Base-by-base conservation (phyloP, 1,284 basidiomycete genomes). In the Pseudozyma hubeiensis region DNA sequence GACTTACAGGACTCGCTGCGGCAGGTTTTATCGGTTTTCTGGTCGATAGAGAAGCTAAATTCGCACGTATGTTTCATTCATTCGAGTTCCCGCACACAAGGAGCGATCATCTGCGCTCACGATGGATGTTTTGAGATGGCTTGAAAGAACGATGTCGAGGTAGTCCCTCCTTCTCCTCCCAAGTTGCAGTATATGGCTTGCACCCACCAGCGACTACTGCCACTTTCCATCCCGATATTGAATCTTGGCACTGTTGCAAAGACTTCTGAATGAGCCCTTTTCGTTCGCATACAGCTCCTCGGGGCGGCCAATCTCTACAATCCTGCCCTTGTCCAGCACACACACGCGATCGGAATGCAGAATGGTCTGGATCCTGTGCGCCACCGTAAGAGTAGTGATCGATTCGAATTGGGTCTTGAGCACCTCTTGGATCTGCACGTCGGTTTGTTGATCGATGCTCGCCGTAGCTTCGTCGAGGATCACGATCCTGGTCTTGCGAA, bases 251-350 rank as follows among this genome's bases (percentile, higher is more conserved):
- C 51, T 53, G 37, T 66, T 35, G 40, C 64, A 66, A 16, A 66
- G 49, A 14, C 44, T 41, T 43, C 57, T 65, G 39, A 65, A 65
- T 14, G 49, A 29, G 5, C 56, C 49, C 19, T 60, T 40, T 35
- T 51, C 44, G 1, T n/a, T 31, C 6, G 43, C 7, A 8, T n/a
- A 92, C 5, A 93, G 86, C 30, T 86, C 86, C 29, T 87, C 79
- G 0, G 91, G 91, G 0, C 89, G 88, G 77, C 90, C 91, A 76
- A 90, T 90, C 86, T 91, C 91, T 35, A 87, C 89, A 54, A 93
- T 88, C 16, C 84, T 84, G 0, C 93, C 93, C 31, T 88, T 87
- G 68, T 92, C 89, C 77, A 95, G 89, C 45, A 93, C 91, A 8
- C 92, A 87, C 56, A 93, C 91, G 13, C 89, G 86, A 85, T 93